Conservation (phyloP, 148 eudicot genomes). For the Cornus kousa region DNA sequence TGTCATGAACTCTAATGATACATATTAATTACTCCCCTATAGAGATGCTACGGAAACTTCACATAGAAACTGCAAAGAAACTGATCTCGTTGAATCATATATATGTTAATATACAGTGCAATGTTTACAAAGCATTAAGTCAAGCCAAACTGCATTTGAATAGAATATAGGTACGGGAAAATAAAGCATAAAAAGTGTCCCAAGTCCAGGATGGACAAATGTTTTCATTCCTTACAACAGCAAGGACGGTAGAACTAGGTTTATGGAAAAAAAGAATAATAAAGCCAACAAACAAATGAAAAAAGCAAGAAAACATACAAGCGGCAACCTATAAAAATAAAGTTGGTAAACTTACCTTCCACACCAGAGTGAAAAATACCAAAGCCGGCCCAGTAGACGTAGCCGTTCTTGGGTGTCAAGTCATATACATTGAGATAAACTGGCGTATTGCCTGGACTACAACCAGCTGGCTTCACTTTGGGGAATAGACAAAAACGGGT, state of each 20-base stretch:
- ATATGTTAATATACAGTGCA: neutral
- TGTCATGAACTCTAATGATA: neutral
- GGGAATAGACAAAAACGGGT: slow-evolving; percentile 65
- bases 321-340: neutral
- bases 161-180: too few relatives aligned
- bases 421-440: slow-evolving; percentile 89
- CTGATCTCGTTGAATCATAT: neutral
- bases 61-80: neutral
- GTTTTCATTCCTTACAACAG: neutral
- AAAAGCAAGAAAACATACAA: neutral
- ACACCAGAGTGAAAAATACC: slow-evolving; percentile 97
- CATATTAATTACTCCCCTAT: neutral
- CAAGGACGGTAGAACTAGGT: neutral
- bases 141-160: neutral
- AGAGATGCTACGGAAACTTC: neutral
- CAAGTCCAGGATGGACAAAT: neutral
- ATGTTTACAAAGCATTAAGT: neutral
- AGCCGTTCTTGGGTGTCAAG: slow-evolving; percentile 84
- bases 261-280: neutral
- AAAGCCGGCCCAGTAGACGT: slow-evolving; percentile 91
- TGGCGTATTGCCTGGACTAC: slow-evolving; percentile 52
- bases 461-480: slow-evolving; percentile 45
- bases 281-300: neutral
- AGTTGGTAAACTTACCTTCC: slow-evolving; percentile 56
- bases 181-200: neutral